Percentiles rank a stretch among this genome's conserved stretches.
Conservation (phyloP, 225 moss, liverwort and hornwort genomes). For the Antitrichia curtipendula region DNA sequence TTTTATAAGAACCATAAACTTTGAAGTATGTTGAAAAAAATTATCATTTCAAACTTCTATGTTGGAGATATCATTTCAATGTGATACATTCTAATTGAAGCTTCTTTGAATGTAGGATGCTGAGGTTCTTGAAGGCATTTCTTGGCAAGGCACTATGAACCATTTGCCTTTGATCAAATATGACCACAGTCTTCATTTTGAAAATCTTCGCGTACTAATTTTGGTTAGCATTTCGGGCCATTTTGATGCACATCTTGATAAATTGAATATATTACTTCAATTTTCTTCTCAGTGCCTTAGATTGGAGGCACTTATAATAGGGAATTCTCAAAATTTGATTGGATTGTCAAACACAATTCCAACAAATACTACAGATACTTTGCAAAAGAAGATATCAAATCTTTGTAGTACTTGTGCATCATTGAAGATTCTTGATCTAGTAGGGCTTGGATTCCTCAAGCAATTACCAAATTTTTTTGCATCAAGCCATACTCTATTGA, state of each 20-base stretch:
- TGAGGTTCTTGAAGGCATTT: neutral
- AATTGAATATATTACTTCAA: neutral
- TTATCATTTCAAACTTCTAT: neutral
- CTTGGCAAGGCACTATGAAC: too few species aligned
- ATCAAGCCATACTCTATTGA: neutral
- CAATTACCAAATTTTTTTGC: neutral
- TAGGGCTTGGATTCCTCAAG: neutral
- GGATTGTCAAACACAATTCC: neutral
- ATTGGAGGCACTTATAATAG: neutral
- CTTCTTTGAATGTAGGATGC: neutral
- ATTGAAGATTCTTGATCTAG: neutral
- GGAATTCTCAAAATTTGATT: neutral
- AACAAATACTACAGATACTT: rapidly evolving
- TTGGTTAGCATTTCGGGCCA: neutral
- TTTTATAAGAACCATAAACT: neutral
- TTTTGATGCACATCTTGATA: neutral
- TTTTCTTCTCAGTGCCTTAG: neutral
- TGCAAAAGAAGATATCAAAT: rapidly evolving
- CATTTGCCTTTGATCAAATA: neutral
- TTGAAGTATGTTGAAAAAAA: too few species aligned
- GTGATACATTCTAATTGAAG: neutral
- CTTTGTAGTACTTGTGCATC: neutral
- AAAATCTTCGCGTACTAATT: neutral
- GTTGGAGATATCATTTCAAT: neutral
- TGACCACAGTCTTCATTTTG: neutral